These are phyloP conservation scores for Kwoniella europaea DNA, from an alignment of 768 basidiomycete species.

Conservation along the genomic window DNA sequence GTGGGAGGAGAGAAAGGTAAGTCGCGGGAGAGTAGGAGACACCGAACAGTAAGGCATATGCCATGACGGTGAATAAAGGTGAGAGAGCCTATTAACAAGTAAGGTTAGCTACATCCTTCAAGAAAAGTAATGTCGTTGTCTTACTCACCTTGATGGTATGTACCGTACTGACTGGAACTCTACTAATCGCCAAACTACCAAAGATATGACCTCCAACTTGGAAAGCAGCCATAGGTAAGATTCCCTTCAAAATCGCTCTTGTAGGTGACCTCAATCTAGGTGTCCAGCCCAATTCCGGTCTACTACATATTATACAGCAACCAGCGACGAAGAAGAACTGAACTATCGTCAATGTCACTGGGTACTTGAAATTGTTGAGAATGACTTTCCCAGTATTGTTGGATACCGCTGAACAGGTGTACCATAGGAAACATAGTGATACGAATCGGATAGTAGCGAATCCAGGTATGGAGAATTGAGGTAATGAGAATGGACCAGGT, in stretches of 20 bases:
- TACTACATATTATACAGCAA: conserved; percentile 81
- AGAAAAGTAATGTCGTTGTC: background rate
- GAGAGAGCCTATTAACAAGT: conserved; percentile 75
- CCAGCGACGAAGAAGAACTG: conserved; percentile 93
- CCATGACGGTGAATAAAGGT: conserved; percentile 93
- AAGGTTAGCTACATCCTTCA: background rate
- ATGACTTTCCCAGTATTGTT: conserved; percentile 97
- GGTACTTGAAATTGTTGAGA: conserved; percentile 88
- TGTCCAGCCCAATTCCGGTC: conserved; percentile 47
- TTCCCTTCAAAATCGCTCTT: conserved; percentile 72
- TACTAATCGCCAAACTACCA: conserved; percentile 93
- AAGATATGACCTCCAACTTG: conserved; percentile 98
- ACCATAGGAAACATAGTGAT: conserved; percentile 87
- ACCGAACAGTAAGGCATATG: conserved; percentile 89
- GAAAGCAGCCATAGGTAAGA: conserved; percentile 94
- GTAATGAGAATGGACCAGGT: conserved; percentile 36
- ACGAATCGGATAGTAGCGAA: conserved; percentile 64
- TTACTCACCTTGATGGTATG: conserved; percentile 93
- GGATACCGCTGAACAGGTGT: conserved; percentile 86
- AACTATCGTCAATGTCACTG: conserved; percentile 94
- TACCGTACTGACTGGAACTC: conserved; percentile 95
- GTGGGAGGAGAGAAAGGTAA: conserved; percentile 89
- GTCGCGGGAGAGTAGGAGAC: conserved; percentile 91
- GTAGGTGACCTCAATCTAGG: conserved; percentile 73
- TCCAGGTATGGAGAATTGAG: conserved; percentile 34